Evolutionary conservation across 768 basidiomycete species (phyloP).

Genomic region (Russula ochroleuca): DNA sequence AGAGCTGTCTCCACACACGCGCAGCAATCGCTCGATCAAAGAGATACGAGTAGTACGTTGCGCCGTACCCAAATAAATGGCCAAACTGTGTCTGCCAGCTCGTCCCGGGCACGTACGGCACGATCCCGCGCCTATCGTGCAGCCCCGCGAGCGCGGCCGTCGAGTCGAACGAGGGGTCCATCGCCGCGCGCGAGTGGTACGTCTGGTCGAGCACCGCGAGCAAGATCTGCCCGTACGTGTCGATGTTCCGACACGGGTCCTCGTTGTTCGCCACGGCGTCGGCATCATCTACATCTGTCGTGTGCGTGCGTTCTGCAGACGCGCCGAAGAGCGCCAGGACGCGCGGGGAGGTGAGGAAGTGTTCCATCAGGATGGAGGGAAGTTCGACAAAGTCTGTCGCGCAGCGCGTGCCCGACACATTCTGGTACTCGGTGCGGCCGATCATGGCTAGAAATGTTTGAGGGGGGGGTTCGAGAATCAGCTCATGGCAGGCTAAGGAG

Average conservation of each 20-base stretch:
- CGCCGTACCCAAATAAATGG: constrained; percentile 93
- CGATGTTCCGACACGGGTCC: constrained; percentile 77
- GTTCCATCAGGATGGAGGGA: constrained; percentile 98
- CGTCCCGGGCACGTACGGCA: constrained; percentile 80
- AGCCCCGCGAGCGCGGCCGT: constrained; percentile 61
- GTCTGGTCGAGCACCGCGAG: constrained; percentile 85
- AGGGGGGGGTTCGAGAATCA: neutral
- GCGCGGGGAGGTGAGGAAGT: constrained; percentile 80
- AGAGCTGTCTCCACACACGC: constrained; percentile 79
- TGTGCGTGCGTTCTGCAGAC: constrained; percentile 33
- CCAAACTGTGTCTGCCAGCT: constrained; percentile 96
- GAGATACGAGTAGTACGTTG: constrained; percentile 96
- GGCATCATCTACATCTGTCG: constrained; percentile 34
- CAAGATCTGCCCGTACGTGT: constrained; percentile 86
- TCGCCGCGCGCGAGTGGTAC: constrained; percentile 72
- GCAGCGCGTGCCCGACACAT: constrained; percentile 95
- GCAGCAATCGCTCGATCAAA: constrained; percentile 96
- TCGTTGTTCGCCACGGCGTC: constrained; percentile 58
- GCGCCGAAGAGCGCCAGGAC: constrained; percentile 77
- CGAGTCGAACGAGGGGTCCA: constrained; percentile 62
- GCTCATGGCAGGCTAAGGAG: neutral
- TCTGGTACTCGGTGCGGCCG: constrained; percentile 94
- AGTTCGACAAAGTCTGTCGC: constrained; percentile 98
- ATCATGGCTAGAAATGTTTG: constrained; percentile 76
- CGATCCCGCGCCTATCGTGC: constrained; percentile 64